A percentile compares a stretch with the other conserved stretches of the same genome.
phyloP scores from a whole-genome alignment of 2,329 filamentous ascomycete species.

The Xylaria sp. region DNA sequence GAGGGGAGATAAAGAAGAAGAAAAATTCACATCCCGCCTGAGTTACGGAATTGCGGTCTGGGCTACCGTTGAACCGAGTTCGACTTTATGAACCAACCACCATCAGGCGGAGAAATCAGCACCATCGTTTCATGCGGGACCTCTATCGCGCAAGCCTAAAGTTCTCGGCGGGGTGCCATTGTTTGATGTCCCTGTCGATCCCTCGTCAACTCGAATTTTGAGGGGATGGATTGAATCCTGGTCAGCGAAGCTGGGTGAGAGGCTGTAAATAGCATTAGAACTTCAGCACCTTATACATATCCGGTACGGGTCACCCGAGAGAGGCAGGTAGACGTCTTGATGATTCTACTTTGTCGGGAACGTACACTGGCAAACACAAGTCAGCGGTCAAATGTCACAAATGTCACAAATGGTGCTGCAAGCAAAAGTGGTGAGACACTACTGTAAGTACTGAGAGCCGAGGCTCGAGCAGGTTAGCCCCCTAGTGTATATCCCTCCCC shows the following conservation, averaged over 20 bases:
- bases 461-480: not conserved
- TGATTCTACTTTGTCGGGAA: not conserved
- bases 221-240: constrained; percentile 17
- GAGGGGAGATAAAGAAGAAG: not conserved
- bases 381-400: not conserved
- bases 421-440: not conserved
- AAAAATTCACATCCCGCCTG: not conserved
- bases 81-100: constrained; percentile 26
- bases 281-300: not conserved
- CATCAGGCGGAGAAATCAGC: constrained; percentile 18
- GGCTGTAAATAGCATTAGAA: not conserved
- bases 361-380: not conserved
- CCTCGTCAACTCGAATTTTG: constrained; percentile 17
- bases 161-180: constrained; percentile 28
- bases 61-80: constrained; percentile 27
- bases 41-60: constrained; percentile 34
- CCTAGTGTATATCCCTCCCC: not conserved
- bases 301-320: not conserved
- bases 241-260: constrained; percentile 7
- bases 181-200: constrained; percentile 37
- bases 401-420: not conserved
- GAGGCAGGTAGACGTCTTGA: constrained; percentile 9
- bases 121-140: constrained; percentile 25
- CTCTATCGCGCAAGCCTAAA: constrained; percentile 24
- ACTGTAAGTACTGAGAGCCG: not conserved